Evolutionary conservation across 768 basidiomycete genomes (phyloP).

Genomic region (Amyloporia xantha): DNA sequence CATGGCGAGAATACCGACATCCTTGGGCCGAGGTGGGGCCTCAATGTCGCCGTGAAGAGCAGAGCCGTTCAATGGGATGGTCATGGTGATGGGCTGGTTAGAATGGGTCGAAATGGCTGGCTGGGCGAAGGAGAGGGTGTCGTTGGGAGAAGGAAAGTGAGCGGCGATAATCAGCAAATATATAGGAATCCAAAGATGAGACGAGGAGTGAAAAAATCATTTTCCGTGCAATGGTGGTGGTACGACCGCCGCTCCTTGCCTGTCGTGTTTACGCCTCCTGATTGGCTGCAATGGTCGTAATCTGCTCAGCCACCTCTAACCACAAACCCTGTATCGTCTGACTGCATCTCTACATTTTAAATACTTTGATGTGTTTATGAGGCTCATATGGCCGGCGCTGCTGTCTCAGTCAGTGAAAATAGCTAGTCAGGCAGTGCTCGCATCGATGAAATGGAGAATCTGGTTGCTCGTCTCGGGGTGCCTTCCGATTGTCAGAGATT

Average conservation of each 20-base stretch:
- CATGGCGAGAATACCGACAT: constrained; percentile 90
- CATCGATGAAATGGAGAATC: no score
- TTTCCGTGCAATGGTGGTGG: constrained; percentile 19
- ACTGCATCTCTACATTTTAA: no score
- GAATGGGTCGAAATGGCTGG: background rate
- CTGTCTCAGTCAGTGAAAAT: no score
- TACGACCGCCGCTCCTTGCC: constrained; percentile 20
- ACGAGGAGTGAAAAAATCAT: constrained; percentile 19
- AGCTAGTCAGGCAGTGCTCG: no score
- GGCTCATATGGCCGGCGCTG: no score
- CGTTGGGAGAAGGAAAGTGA: constrained; percentile 3
- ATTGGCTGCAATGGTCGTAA: no score
- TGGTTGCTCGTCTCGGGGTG: no score
- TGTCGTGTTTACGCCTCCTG: constrained; percentile 1
- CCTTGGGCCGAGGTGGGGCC: constrained; percentile 58
- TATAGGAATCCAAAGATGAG: constrained; percentile 20
- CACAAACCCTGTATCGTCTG: no score
- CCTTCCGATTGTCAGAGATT: no score
- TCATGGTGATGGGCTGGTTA: constrained; percentile 16
- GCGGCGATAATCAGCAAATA: constrained; percentile 10
- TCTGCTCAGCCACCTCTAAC: no score
- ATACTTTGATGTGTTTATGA: no score
- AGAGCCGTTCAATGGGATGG: constrained; percentile 20
- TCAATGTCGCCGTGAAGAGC: constrained; percentile 18
- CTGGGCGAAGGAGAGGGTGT: background rate